Evolutionary conservation across 306 rosid species (phyloP).

Genomic region (Biancaea sappan): DNA sequence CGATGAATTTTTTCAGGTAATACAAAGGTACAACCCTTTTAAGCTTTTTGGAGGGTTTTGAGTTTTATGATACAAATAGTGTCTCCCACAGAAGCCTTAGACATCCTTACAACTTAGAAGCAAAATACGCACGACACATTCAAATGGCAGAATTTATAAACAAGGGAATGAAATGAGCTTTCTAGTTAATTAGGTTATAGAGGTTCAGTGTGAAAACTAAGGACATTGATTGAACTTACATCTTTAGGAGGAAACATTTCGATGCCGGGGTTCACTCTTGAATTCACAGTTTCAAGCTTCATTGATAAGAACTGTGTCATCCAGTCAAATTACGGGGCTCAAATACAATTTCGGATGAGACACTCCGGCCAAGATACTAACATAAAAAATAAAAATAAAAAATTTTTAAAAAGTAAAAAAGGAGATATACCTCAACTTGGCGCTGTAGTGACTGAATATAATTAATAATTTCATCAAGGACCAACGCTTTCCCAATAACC

Average conservation of each 20-base stretch:
- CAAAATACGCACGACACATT: neutral
- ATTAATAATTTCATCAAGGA: slow-evolving; percentile 94
- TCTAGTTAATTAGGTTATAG: neutral
- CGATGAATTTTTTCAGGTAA: neutral
- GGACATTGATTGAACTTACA: slow-evolving; percentile 43
- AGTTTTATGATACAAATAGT: neutral
- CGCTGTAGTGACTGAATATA: slow-evolving; percentile 89
- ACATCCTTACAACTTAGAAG: neutral
- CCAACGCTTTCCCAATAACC: slow-evolving; percentile 95
- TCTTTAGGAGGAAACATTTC: slow-evolving; percentile 83
- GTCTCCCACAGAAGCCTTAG: neutral
- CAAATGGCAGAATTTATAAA: slow-evolving; percentile 4
- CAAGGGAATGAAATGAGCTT: neutral
- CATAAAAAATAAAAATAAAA: neutral
- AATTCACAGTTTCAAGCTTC: slow-evolving; percentile 91
- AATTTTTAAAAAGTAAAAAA: neutral
- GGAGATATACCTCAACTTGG: slow-evolving; percentile 78
- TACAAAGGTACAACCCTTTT: neutral
- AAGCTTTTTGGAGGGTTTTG: slow-evolving; percentile 2
- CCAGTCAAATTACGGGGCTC: slow-evolving; percentile 30
- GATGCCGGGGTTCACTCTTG: slow-evolving; percentile 66
- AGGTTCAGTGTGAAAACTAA: neutral
- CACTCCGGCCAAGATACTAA: neutral
- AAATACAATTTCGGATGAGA: slow-evolving; percentile 6
- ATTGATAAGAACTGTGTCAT: slow-evolving; percentile 84